A percentile compares a stretch with the other conserved stretches of the same genome.
Evolutionary conservation across 2,329 filamentous ascomycete species (phyloP).

Genomic region (Fusarium equiseti): DNA sequence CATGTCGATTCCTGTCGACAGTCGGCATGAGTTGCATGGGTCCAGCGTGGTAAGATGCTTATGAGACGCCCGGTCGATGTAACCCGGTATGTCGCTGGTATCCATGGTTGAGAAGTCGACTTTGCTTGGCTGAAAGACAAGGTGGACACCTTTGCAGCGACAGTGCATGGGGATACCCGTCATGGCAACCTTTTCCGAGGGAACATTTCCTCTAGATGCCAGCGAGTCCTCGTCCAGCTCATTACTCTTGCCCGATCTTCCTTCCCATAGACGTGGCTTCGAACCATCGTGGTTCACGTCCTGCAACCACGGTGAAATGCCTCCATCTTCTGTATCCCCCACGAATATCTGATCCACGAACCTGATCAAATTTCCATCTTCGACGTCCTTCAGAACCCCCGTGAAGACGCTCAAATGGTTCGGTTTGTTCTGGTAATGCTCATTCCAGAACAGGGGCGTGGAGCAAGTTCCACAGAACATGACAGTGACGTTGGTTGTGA

Average conservation of each 20-base stretch:
- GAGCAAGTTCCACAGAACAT: slow-evolving; percentile 61
- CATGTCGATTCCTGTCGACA: slow-evolving; percentile 57
- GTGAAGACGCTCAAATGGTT: slow-evolving; percentile 52
- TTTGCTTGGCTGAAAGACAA: slow-evolving; percentile 54
- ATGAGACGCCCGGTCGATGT: slow-evolving; percentile 57
- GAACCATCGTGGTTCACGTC: slow-evolving; percentile 50
- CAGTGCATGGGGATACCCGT: slow-evolving; percentile 56
- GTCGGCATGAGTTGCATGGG: slow-evolving; percentile 62
- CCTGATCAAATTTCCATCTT: slow-evolving; percentile 47
- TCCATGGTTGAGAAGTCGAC: slow-evolving; percentile 32
- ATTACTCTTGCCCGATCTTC: slow-evolving; percentile 33
- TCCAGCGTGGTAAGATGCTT: slow-evolving; percentile 58
- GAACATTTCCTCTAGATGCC: slow-evolving; percentile 8
- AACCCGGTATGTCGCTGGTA: slow-evolving; percentile 54
- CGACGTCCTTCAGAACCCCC: slow-evolving; percentile 53
- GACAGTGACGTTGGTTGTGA: slow-evolving; percentile 50
- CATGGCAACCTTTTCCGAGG: slow-evolving; percentile 15
- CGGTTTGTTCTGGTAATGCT: not conserved
- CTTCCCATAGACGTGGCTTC: slow-evolving; percentile 47
- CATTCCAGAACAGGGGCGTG: slow-evolving; percentile 58
- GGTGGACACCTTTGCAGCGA: slow-evolving; percentile 60
- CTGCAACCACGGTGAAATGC: slow-evolving; percentile 61
- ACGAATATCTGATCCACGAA: slow-evolving; percentile 59
- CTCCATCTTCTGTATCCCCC: slow-evolving; percentile 65
- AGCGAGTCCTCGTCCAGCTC: slow-evolving; percentile 52